phyloP scores from a whole-genome alignment of 169 alveolate species.

The Plasmodium sp. region DNA sequence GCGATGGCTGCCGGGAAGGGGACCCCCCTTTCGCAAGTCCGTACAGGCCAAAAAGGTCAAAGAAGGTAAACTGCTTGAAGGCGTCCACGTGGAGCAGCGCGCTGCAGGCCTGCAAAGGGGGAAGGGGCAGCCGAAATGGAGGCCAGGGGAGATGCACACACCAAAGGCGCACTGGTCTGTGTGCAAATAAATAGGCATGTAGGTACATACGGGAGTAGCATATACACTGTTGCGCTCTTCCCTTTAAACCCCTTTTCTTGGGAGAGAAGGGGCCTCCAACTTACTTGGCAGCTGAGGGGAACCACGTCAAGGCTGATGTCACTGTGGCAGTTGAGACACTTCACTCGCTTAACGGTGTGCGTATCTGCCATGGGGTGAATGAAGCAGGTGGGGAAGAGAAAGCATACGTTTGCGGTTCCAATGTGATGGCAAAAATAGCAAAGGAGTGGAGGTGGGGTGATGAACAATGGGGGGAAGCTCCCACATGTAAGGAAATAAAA shows the following conservation, averaged over 20 bases:
- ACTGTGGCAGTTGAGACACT: constrained; percentile 16
- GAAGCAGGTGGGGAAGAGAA: background rate
- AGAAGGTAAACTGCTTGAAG: constrained; percentile 47
- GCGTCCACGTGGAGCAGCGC: constrained; percentile 41
- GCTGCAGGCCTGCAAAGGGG: constrained; percentile 25
- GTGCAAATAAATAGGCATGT: background rate
- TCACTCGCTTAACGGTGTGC: background rate
- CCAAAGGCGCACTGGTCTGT: background rate
- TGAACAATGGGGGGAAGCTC: background rate
- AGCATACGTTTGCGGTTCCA: background rate
- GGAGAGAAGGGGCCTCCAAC: background rate
- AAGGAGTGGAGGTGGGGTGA: background rate
- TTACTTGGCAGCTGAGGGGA: constrained; percentile 38
- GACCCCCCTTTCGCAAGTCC: background rate
- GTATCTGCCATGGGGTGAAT: background rate
- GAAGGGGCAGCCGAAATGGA: background rate
- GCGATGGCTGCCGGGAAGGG: too few species aligned
- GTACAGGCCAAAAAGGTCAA: constrained; percentile 60
- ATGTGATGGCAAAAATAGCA: background rate
- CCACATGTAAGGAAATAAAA: background rate
- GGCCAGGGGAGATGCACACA: background rate
- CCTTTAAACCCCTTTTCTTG: background rate
- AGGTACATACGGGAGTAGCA: background rate
- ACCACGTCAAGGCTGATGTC: constrained; percentile 15
- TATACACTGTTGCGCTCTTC: background rate